Conservation (phyloP, 75 land plant species). For the Chamaecyparis obtusa region DNA sequence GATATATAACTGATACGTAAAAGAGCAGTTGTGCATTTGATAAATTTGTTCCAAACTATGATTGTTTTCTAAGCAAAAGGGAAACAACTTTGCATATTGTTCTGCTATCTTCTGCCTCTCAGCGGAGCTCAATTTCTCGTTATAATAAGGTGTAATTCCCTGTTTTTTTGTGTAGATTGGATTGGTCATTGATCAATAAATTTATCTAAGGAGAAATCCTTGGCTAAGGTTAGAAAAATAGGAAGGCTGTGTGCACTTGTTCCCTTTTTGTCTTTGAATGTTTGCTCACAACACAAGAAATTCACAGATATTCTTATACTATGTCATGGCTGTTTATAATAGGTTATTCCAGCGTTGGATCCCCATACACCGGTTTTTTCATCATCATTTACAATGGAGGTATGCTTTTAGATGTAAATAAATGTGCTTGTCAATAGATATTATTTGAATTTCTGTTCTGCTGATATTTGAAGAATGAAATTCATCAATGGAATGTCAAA, state of each 20-base stretch:
- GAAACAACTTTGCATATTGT: neutral
- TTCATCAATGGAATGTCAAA: neutral
- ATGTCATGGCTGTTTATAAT: constrained; percentile 11
- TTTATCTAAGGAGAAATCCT: neutral
- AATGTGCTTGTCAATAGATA: neutral
- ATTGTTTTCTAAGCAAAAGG: neutral
- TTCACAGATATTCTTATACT: neutral
- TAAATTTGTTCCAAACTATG: neutral
- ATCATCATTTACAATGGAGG: constrained; percentile 99
- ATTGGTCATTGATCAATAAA: neutral
- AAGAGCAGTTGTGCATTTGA: neutral
- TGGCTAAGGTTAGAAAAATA: neutral
- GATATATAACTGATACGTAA: neutral
- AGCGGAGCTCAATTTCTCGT: neutral
- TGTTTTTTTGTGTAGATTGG: neutral
- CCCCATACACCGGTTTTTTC: constrained; percentile 85
- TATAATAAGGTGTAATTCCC: neutral
- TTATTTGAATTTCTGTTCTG: neutral
- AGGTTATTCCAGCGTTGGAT: constrained; percentile 98
- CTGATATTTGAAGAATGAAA: neutral
- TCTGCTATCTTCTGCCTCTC: neutral
- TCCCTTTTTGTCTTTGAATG: neutral
- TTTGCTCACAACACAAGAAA: neutral
- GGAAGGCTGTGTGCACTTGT: neutral
- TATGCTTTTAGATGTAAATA: constrained; percentile 22